Percentiles rank a stretch among this genome's conserved stretches.
Conservation (phyloP, 495 filamentous ascomycete species). For the Chaetomium cochliodes region DNA sequence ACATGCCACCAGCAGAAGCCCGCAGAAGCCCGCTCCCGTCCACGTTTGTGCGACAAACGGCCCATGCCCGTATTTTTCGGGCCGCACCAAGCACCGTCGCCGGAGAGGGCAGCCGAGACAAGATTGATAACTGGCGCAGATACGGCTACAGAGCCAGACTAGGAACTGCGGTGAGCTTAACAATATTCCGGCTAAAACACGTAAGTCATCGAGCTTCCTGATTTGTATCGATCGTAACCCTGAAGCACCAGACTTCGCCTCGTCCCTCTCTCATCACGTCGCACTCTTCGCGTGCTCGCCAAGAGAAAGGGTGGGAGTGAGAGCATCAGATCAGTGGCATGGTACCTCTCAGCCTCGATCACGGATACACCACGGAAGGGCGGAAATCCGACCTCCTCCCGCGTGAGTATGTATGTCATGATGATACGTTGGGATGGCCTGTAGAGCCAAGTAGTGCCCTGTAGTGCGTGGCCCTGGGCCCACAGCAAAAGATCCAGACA, state of each 20-base stretch:
- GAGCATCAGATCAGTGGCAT: background rate
- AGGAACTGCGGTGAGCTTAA: conserved; percentile 2
- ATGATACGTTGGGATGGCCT: background rate
- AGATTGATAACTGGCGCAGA: background rate
- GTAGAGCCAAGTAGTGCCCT: no score
- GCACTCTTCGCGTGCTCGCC: background rate
- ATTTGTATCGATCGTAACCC: background rate
- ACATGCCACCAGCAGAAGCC: background rate
- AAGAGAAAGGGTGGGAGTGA: background rate
- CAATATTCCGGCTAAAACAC: conserved; percentile 11
- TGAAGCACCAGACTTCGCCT: background rate
- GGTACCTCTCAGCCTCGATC: background rate
- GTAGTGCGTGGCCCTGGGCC: background rate
- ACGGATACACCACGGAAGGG: background rate
- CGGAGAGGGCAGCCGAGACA: background rate
- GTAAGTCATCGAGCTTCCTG: conserved; percentile 1
- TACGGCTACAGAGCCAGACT: background rate
- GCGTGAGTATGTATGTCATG: background rate
- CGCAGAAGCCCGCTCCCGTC: no score
- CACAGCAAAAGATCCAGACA: conserved; percentile 12
- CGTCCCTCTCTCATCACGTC: background rate
- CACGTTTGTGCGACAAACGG: conserved; percentile 2
- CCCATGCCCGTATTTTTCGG: background rate
- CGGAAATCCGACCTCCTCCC: no score
- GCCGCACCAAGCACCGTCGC: background rate